phyloP scores from a whole-genome alignment of 441 rosid species.

The Arabidopsis lyrata region DNA sequence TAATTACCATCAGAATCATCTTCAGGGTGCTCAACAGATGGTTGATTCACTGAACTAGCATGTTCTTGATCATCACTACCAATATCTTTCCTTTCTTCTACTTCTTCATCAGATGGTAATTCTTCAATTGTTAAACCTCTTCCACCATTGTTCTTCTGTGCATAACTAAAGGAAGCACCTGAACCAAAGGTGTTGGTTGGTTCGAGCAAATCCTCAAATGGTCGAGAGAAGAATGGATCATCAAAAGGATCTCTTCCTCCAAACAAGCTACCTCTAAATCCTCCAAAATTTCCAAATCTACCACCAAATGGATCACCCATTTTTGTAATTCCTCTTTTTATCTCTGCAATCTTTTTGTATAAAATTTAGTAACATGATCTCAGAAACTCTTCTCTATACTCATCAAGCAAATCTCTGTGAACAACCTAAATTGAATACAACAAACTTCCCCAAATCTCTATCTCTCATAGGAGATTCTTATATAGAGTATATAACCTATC shows the following conservation, averaged over 20 bases:
- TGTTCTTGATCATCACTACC: constrained; percentile 27
- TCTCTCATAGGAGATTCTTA: too few relatives aligned
- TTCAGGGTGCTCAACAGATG: constrained; percentile 79
- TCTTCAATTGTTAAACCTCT: constrained; percentile 74
- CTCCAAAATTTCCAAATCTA: constrained; percentile 53
- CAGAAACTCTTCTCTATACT: not conserved
- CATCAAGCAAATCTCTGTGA: not conserved
- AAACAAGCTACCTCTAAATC: constrained; percentile 55
- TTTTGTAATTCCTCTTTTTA: constrained; percentile 2
- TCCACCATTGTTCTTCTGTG: constrained; percentile 14
- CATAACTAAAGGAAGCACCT: constrained; percentile 39
- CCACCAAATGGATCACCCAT: constrained; percentile 52
- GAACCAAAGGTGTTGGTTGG: constrained; percentile 44
- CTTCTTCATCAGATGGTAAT: constrained; percentile 61
- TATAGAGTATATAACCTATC: not conserved
- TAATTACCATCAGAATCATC: constrained; percentile 59
- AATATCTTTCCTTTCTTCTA: constrained; percentile 35
- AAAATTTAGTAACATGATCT: not conserved
- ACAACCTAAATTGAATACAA: not conserved
- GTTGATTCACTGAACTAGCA: constrained; percentile 47
- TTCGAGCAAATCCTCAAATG: constrained; percentile 56
- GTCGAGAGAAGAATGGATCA: constrained; percentile 70
- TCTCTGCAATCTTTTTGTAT: constrained; percentile 55
- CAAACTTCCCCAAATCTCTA: not conserved
- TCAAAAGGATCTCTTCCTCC: constrained; percentile 81